These are phyloP conservation scores for Zea luxurians DNA, from an alignment of 176 grass and related monocot genomes.

Conservation along the genomic window DNA sequence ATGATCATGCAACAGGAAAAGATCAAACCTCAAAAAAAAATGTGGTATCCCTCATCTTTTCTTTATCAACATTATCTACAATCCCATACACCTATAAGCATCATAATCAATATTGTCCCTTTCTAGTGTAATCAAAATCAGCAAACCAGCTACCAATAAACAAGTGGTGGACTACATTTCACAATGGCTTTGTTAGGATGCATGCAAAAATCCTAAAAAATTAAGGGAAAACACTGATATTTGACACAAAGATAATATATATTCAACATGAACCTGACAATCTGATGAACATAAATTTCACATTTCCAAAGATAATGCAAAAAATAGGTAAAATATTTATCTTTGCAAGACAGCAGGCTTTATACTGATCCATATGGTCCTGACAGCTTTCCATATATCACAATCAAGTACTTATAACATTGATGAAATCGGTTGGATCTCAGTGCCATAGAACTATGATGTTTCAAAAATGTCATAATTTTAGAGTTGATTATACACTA, in stretches of 20 bases:
- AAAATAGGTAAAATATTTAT: not conserved
- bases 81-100: too few relatives aligned
- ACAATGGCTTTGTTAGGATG: too few relatives aligned
- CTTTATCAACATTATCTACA: too few relatives aligned
- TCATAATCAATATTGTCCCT: too few relatives aligned
- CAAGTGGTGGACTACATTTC: too few relatives aligned
- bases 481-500: not conserved
- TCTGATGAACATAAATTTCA: not conserved
- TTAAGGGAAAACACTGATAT: not conserved
- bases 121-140: too few relatives aligned
- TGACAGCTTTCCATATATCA: not conserved
- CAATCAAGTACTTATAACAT: not conserved
- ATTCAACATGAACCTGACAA: not conserved
- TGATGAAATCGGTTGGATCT: not conserved
- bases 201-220: too few relatives aligned
- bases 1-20: too few relatives aligned
- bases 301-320: not conserved
- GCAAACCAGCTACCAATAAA: too few relatives aligned
- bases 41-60: too few relatives aligned
- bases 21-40: too few relatives aligned
- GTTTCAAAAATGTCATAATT: constrained; percentile 9
- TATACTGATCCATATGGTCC: not conserved
- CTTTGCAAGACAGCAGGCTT: too few relatives aligned
- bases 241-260: not conserved
- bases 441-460: not conserved